Conservation (phyloP, 164 flowering plant species). For the Amborella trichopoda region DNA sequence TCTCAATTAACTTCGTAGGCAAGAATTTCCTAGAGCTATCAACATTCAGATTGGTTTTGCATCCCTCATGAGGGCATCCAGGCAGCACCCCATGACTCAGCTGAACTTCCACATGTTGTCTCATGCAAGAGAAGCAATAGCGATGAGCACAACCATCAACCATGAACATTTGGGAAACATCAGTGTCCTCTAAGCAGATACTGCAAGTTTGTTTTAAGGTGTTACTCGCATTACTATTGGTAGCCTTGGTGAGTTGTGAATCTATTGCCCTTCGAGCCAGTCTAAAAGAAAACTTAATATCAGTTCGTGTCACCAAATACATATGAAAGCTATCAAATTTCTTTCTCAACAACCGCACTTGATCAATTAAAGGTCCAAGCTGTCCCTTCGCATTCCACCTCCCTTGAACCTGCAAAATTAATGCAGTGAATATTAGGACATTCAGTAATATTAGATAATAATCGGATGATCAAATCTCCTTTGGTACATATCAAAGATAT, state of each 20-base stretch:
- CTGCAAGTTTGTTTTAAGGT: conserved; percentile 36
- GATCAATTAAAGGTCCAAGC: conserved; percentile 22
- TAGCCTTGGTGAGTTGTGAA: conserved; percentile 32
- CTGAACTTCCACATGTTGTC: conserved; percentile 70
- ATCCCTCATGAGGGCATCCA: conserved; percentile 62
- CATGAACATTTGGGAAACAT: conserved; percentile 31
- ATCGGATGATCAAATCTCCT: too few relatives aligned
- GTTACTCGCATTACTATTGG: conserved; percentile 11
- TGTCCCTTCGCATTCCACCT: conserved; percentile 33
- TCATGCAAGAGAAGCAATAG: conserved; percentile 78
- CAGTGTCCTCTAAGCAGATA: conserved; percentile 67
- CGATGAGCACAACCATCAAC: conserved; percentile 60
- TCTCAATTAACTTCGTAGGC: conserved; percentile 40
- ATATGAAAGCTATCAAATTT: conserved; percentile 30
- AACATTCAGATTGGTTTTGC: conserved; percentile 38
- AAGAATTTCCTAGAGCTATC: conserved; percentile 49
- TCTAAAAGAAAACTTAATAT: conserved; percentile 40
- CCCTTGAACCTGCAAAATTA: conserved; percentile 30
- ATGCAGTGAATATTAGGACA: too few relatives aligned
- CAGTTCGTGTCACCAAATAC: conserved; percentile 27
- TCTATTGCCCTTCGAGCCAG: conserved; percentile 62
- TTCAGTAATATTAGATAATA: too few relatives aligned
- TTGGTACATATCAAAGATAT: too few relatives aligned
- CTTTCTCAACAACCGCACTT: conserved; percentile 26
- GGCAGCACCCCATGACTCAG: conserved; percentile 54